A percentile compares a stretch with the other conserved stretches of the same genome.
These are phyloP conservation scores for Bassia scoparia DNA, from an alignment of 148 eudicot genomes.

Conservation along the genomic window DNA sequence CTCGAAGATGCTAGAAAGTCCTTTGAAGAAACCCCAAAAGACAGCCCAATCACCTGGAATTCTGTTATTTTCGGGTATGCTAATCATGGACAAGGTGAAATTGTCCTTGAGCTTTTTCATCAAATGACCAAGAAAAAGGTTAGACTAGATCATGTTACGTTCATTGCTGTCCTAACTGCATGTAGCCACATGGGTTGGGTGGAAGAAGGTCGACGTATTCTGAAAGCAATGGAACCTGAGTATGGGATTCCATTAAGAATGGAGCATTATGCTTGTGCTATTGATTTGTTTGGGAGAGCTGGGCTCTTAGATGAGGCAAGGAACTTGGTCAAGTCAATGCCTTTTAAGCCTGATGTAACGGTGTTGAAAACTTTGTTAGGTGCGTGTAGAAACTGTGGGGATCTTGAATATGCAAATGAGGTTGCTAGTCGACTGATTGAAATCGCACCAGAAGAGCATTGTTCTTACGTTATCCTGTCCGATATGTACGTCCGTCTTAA, in stretches of 20 bases:
- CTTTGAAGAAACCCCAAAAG: constrained; percentile 46
- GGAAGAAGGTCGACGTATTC: constrained; percentile 49
- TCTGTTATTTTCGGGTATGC: constrained; percentile 68
- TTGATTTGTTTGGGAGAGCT: constrained; percentile 68
- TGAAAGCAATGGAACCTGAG: constrained; percentile 46
- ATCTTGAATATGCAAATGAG: constrained; percentile 51
- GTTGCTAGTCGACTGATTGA: constrained; percentile 47
- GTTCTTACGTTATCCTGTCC: constrained; percentile 61
- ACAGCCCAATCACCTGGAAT: constrained; percentile 65
- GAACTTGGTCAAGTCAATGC: constrained; percentile 52
- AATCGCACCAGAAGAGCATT: constrained; percentile 57
- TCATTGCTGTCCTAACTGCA: constrained; percentile 66
- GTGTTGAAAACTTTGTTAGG: constrained; percentile 63
- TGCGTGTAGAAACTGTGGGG: constrained; percentile 59
- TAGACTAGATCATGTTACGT: constrained; percentile 61
- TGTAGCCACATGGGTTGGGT: constrained; percentile 75
- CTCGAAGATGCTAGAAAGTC: constrained; percentile 52
- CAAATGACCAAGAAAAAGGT: constrained; percentile 39
- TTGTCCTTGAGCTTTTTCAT: constrained; percentile 53
- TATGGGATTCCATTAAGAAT: constrained; percentile 48
- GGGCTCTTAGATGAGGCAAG: constrained; percentile 52
- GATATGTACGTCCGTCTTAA: constrained; percentile 52
- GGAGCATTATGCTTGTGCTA: constrained; percentile 77
- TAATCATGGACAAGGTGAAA: constrained; percentile 60
- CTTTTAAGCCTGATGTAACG: constrained; percentile 68